Percentiles rank a stretch among this genome's conserved stretches.
Conservation (phyloP, 441 rosid genomes). For the Macaranga tanarius region DNA sequence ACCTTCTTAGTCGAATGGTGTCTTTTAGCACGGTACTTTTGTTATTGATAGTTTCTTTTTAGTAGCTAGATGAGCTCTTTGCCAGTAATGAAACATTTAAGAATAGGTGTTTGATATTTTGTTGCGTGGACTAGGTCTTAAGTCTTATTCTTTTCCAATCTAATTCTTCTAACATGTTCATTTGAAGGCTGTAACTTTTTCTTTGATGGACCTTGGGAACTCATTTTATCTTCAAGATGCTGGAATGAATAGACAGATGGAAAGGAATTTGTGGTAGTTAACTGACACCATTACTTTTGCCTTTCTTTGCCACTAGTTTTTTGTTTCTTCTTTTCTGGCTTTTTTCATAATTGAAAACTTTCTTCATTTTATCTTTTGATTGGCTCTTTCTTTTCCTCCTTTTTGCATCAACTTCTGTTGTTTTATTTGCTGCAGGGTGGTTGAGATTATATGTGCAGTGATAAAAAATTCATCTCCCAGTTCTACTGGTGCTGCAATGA, state of each 20-base stretch:
- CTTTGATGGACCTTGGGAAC: conserved; percentile 66
- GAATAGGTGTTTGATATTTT: neutral
- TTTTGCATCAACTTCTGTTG: conserved; percentile 2
- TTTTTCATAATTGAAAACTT: conserved; percentile 4
- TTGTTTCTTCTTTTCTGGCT: conserved; percentile 13
- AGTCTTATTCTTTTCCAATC: conserved; percentile 27
- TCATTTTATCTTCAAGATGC: conserved; percentile 45
- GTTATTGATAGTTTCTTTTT: conserved; percentile 11
- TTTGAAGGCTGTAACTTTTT: conserved; percentile 69
- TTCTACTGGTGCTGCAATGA: conserved; percentile 58
- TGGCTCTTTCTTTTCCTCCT: neutral
- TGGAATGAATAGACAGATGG: conserved; percentile 42
- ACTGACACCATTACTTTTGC: neutral
- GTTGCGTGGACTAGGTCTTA: neutral
- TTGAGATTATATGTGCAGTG: conserved; percentile 67
- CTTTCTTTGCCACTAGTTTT: neutral
- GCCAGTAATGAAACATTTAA: neutral
- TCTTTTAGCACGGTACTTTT: conserved; percentile 72
- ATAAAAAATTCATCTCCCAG: conserved; percentile 57
- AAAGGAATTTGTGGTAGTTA: conserved; percentile 68
- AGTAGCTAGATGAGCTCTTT: neutral
- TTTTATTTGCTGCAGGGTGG: conserved; percentile 56
- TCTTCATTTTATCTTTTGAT: conserved; percentile 4
- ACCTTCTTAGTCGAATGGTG: conserved; percentile 76
- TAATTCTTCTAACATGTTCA: conserved; percentile 14